These are phyloP conservation scores for Ajuga reptans DNA, from an alignment of 305 asterid species.

Conservation along the genomic window DNA sequence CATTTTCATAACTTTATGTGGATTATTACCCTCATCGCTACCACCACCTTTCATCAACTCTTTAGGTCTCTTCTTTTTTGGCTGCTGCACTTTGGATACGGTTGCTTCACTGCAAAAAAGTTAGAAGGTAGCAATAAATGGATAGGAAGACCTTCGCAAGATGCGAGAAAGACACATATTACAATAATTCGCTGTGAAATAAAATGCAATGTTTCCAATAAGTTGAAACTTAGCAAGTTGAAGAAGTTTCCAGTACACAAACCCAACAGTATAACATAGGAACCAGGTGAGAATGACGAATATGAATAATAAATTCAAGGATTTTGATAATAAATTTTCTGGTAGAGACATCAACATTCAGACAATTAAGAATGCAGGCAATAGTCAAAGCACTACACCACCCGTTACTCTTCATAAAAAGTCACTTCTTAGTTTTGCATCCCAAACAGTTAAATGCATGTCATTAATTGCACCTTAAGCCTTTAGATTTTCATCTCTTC, in stretches of 20 bases:
- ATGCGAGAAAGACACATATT: neutral
- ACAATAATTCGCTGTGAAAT: no score
- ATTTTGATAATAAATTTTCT: neutral
- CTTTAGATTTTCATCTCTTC: neutral
- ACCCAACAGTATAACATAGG: neutral
- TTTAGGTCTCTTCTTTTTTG: constrained; percentile 63
- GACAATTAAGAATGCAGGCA: neutral
- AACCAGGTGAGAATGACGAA: neutral
- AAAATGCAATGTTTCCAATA: neutral
- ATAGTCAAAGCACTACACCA: neutral
- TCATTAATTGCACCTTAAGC: neutral
- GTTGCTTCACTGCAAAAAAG: constrained; percentile 46
- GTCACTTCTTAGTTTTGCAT: neutral
- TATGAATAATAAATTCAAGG: constrained; percentile 11
- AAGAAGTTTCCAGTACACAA: neutral
- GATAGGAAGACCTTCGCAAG: neutral
- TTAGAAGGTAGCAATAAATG: constrained; percentile 6
- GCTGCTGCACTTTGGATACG: constrained; percentile 45
- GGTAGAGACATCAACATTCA: neutral
- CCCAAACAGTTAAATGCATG: neutral
- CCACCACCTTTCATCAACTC: constrained; percentile 43
- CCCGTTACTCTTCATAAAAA: no score
- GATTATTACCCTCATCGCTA: constrained; percentile 39
- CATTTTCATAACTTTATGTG: constrained; percentile 38
- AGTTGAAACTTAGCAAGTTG: neutral